Percentiles rank a stretch among this genome's conserved stretches.
These are phyloP conservation scores for Termitomyces eurrhizus DNA, from an alignment of 768 basidiomycete genomes.

Conservation along the genomic window DNA sequence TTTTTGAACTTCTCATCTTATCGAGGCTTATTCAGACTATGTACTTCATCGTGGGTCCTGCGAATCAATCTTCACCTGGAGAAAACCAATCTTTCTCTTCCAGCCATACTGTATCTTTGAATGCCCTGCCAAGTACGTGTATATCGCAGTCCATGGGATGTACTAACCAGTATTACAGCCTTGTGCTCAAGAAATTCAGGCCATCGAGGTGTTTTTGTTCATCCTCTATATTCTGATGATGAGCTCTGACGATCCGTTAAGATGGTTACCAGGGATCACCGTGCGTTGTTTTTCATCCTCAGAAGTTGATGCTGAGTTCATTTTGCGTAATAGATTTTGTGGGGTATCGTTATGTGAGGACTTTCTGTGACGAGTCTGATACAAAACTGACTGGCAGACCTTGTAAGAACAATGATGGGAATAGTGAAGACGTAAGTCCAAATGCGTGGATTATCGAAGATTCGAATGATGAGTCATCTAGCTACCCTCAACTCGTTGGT, in stretches of 20 bases:
- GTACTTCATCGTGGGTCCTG: constrained; percentile 58
- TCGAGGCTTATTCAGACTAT: constrained; percentile 42
- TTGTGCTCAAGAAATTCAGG: constrained; percentile 58
- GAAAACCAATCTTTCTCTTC: background rate
- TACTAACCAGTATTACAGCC: constrained; percentile 20
- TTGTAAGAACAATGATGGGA: constrained; percentile 56
- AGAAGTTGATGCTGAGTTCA: background rate
- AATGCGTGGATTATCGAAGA: background rate
- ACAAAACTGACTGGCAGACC: background rate
- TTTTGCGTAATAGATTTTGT: constrained; percentile 38
- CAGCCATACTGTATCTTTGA: constrained; percentile 64
- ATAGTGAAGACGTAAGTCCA: constrained; percentile 56
- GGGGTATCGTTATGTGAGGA: constrained; percentile 61
- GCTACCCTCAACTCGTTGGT: constrained; percentile 60
- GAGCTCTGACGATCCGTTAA: constrained; percentile 20
- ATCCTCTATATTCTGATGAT: background rate
- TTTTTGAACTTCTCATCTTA: background rate
- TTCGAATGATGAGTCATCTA: constrained; percentile 17
- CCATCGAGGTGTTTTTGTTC: constrained; percentile 46
- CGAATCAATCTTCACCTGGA: background rate
- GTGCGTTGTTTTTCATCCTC: constrained; percentile 26
- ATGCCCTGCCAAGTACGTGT: constrained; percentile 63
- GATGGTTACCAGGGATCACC: constrained; percentile 64
- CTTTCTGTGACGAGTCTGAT: background rate
- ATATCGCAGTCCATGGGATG: background rate